Evolutionary conservation across 371 early-diverging fungal genomes (phyloP).

Genomic region (Syncephalis plumigaleata): DNA sequence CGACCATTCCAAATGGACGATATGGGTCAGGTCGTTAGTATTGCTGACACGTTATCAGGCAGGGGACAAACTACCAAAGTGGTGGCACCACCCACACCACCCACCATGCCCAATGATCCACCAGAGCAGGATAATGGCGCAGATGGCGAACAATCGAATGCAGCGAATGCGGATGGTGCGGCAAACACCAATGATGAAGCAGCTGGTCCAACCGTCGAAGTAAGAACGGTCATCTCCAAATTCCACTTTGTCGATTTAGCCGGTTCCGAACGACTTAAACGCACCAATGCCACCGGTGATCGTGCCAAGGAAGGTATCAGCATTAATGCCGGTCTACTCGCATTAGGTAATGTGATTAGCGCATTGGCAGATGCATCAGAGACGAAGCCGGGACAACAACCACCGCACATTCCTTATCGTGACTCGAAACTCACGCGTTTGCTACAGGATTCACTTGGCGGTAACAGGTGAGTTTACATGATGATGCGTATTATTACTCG

Average conservation of each 20-base stretch:
- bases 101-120: no score
- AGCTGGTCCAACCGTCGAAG: background rate
- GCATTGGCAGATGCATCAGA: constrained; percentile 82
- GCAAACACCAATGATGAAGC: background rate
- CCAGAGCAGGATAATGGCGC: constrained; percentile 2
- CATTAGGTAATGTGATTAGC: constrained; percentile 97
- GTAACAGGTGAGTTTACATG: constrained; percentile 50
- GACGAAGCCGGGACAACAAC: constrained; percentile 69
- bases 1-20: constrained; percentile 2
- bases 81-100: no score
- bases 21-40: background rate
- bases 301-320: constrained; percentile 93
- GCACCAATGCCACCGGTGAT: constrained; percentile 87
- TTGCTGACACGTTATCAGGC: no score
- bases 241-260: constrained; percentile 96
- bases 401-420: constrained; percentile 85
- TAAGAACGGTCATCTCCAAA: constrained; percentile 34
- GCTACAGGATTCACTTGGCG: constrained; percentile 95
- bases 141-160: background rate
- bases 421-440: constrained; percentile 97
- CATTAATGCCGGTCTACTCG: constrained; percentile 93
- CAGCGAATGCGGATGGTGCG: background rate
- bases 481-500: background rate
- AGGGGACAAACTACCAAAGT: no score
- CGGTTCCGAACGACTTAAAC: constrained; percentile 81